Conservation (phyloP, 2,329 filamentous ascomycete species). For the Lachnellula willkommii region DNA sequence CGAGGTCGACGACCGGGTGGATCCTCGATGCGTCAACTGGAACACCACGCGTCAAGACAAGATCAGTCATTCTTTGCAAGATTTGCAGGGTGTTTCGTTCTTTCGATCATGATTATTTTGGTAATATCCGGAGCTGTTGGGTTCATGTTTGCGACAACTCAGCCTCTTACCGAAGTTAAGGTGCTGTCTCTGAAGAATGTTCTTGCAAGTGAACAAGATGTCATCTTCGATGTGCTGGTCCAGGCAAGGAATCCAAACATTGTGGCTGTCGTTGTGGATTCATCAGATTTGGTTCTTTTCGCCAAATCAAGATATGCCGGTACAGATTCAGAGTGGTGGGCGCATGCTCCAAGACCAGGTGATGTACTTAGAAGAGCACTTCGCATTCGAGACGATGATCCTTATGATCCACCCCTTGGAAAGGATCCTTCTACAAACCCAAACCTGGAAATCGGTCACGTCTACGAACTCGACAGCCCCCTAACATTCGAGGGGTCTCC, state of each 20-base stretch:
- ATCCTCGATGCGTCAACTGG: constrained; percentile 61
- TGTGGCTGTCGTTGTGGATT: constrained; percentile 76
- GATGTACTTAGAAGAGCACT: constrained; percentile 31
- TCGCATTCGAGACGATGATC: constrained; percentile 25
- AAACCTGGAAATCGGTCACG: constrained; percentile 87
- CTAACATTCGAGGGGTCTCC: constrained; percentile 87
- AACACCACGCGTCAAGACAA: constrained; percentile 64
- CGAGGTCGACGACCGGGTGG: constrained; percentile 48
- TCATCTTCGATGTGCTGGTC: constrained; percentile 89
- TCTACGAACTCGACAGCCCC: constrained; percentile 80
- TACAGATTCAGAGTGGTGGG: constrained; percentile 53
- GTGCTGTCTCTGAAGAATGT: constrained; percentile 82
- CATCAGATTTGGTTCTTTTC: constrained; percentile 88
- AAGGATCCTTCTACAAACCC: constrained; percentile 62
- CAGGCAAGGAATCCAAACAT: constrained; percentile 89
- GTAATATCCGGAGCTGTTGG: constrained; percentile 80
- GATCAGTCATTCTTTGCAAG: constrained; percentile 61
- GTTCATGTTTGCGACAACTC: constrained; percentile 87
- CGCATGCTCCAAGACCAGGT: constrained; percentile 31
- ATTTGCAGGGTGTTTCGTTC: constrained; percentile 79
- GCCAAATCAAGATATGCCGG: constrained; percentile 88
- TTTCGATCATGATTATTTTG: constrained; percentile 75
- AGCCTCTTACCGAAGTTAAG: constrained; percentile 73
- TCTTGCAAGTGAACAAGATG: constrained; percentile 85
- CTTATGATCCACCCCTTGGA: constrained; percentile 41